Base-by-base conservation (phyloP, 768 basidiomycete species). In the Cystobasidium ongulense region DNA sequence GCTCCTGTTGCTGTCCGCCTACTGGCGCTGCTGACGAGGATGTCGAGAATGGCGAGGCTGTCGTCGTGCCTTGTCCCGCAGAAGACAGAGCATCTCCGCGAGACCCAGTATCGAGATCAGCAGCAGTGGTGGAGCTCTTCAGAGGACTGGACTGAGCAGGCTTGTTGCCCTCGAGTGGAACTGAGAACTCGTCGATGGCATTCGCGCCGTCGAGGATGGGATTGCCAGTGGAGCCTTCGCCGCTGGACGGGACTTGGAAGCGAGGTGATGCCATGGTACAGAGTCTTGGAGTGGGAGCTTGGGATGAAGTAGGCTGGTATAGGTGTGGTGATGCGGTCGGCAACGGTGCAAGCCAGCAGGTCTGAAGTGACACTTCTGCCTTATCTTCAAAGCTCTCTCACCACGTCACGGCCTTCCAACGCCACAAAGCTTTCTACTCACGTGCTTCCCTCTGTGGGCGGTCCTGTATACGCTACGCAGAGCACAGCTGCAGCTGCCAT, bases 91-190 rank as follows among this genome's bases (percentile, higher is more conserved):
- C n/a, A n/a, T n/a, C n/a, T n/a, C n/a, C n/a, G n/a, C n/a, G n/a
- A n/a, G n/a, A n/a, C n/a, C n/a, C 43, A 8, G n/a, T 54, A 11
- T 35, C 57, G 5, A 59, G 21, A 59, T 59, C 57, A 15, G 57
- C 57, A 59, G 57, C 57, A 13, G 27, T 31, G 21, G 57, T 59
- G 4, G 57, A 59, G 21, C 57, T 59, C 57, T 59, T 59, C 57
- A 59, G 21, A 15, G 57, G 57, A 59, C 57, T 59, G 21, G 57
- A 59, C 33, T 59, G 57, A 13, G 57, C 25, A 59, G 57, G 57
- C 11, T 27, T 10, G 21, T 59, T 59, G 57, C 29, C 57, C 29
- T 59, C 29, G 33, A 59, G 57, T 11, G 57, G 57, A 13, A 29
- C 57, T 27, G 33, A 5, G 5, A 23, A 5, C 11, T 29, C 57